Percentiles rank a stretch among this genome's conserved stretches.
phyloP scores from a whole-genome alignment of 331 rosid genomes.

The Malus hybrid region DNA sequence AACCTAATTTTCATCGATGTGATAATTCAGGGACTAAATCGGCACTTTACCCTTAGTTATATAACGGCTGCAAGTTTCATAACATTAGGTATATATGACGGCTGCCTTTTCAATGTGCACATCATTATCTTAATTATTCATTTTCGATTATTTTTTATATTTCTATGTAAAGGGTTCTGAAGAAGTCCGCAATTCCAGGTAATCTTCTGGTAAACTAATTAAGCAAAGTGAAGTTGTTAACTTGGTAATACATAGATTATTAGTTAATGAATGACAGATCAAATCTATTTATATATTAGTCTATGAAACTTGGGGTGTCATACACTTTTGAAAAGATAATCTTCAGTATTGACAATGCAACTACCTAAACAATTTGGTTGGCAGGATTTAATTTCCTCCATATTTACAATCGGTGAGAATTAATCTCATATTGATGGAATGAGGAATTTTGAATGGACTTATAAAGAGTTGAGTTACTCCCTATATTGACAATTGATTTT shows the following conservation, averaged over 20 bases:
- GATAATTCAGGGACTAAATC: too few species aligned
- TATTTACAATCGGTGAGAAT: background rate
- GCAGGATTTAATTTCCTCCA: background rate
- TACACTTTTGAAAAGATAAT: background rate
- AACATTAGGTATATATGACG: background rate
- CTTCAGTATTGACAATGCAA: background rate
- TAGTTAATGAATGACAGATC: background rate
- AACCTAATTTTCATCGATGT: too few species aligned
- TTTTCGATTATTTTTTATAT: background rate
- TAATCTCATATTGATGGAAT: too few species aligned
- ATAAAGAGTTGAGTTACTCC: too few species aligned
- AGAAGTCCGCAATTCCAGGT: slow-evolving; percentile 1
- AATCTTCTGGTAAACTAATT: background rate
- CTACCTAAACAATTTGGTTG: slow-evolving; percentile 1
- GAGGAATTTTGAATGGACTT: too few species aligned
- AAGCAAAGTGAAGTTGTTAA: background rate
- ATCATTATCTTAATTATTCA: background rate
- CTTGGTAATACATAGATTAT: background rate
- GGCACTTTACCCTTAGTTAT: too few species aligned
- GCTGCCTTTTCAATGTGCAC: background rate
- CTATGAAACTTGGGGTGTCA: background rate
- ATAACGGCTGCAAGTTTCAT: background rate
- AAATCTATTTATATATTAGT: background rate
- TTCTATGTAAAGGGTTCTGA: background rate
- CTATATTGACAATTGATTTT: too few species aligned